Base-by-base conservation (phyloP, 371 early-diverging fungal genomes). In the Blakeslea trispora region DNA sequence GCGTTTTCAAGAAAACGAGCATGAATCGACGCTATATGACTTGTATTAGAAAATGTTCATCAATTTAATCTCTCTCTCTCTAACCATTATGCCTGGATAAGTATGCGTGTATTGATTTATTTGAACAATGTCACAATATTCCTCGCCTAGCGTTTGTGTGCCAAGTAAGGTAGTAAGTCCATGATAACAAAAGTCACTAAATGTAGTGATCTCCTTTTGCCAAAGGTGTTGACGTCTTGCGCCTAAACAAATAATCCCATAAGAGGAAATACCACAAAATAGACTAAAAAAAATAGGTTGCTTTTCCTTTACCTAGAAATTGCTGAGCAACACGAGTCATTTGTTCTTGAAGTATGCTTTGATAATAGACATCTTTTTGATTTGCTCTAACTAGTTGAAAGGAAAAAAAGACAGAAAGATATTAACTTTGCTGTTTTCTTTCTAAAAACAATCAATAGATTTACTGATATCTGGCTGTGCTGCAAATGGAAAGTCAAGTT, bases 71-170 rank as follows among this genome's bases (percentile, higher is more conserved):
- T 0, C 21, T 28, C 5, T 41, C 17, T 45, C 0, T 17, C 72
- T 61, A 79, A 84, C 86, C 42, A 75, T 32, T 3, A 74, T 35
- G 4, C 82, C 66, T 24, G 87, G 85, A 59, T 68, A 80, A 3
- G 81, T 75, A 18, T 77, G 68, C 2, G 74, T 59, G 1, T 63
- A 62, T 34, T 71, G 64, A 45, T 72, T 79, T 39, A 86, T 69
- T 58, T 89, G 94, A 55, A 90, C 71, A 32, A 95, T 84, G 59
- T 92, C 94, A 63, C 94, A 94, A 63, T 94, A 94, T 66, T 95
- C 97, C 62, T 96, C 95, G 23, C 96, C 96, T 28, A 96, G 65
- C 0, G 96, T 95, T 62, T 91, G 93, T 5, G 85, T 81, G 1
- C 94, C 96, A 9, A 82, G 67, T 14, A 83, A 66, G 0, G 91